Evolutionary conservation across 1,139 yeast genomes (phyloP).

Genomic region (Geotrichum cucujoidarum): DNA sequence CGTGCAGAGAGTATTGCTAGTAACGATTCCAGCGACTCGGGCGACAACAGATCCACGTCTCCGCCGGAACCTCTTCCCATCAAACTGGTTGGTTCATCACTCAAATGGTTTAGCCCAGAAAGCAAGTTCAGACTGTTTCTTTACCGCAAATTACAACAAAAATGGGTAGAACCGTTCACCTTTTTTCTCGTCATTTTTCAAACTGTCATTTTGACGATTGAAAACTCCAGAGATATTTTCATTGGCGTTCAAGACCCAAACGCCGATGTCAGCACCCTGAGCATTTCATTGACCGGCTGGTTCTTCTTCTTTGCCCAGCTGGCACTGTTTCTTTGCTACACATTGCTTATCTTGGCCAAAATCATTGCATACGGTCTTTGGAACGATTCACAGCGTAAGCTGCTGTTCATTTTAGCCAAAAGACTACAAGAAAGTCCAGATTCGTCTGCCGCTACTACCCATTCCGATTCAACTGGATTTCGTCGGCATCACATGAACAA

Average conservation of each 20-base stretch:
- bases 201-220: conserved; percentile 30
- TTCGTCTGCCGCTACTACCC: not conserved
- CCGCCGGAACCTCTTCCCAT: conserved; percentile 5
- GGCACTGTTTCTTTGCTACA: conserved; percentile 54
- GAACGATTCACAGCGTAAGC: conserved; percentile 13
- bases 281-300: too few relatives aligned
- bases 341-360: conserved; percentile 56
- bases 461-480: not conserved
- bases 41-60: not conserved
- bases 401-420: not conserved
- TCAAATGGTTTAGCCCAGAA: conserved; percentile 26
- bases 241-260: conserved; percentile 6
- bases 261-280: not conserved
- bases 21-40: not conserved
- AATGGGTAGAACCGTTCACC: conserved; percentile 31
- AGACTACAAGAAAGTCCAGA: not conserved
- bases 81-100: conserved; percentile 25
- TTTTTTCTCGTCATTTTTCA: conserved; percentile 25
- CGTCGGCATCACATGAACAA: conserved; percentile 3
- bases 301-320: conserved; percentile 27
- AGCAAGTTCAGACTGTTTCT: conserved; percentile 26
- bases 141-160: conserved; percentile 23
- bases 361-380: conserved; percentile 64
- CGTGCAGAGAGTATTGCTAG: conserved; percentile 47
- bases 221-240: conserved; percentile 33